Evolutionary conservation across 179 eudicot species (phyloP), one percentile per base, ranked within the genome.

Genomic region (Silene noctiflora): DNA sequence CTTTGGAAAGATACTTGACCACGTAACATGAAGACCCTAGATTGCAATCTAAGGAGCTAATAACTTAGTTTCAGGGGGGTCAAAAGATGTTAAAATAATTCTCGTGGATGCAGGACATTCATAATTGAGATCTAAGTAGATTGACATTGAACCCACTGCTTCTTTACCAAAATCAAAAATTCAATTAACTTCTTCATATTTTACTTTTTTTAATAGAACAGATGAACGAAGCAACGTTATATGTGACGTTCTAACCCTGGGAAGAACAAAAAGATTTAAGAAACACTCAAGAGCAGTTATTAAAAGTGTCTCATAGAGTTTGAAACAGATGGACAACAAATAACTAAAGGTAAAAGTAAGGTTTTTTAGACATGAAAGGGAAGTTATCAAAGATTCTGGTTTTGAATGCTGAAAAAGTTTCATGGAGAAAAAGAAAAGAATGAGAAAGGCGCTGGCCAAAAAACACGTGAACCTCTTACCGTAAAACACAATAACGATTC

Each of bases 401-500:
- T 1, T 60, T 75, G 12, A 46, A 17, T 4, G 4, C 35, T 20
- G n/a, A 67, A 68, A 21, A 12, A 10, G 6, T 13, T 44, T 60
- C 44, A 35, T 5, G n/a, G 3, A 72, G 44, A 10, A 8, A 31
- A 62, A 77, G 33, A 58, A 33, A 12, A 14, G 33, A 19, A 35
- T 19, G 44, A 19, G 62, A 65, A 24, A 19, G 44, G 67, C 10
- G 24, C 21, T 25, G 39, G 21, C 3, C 20, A 78, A 58, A 66
- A 56, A 46, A 70, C 63, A 66, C 4, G 67, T 53, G 70, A 69
- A 78, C 76, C 76, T 85, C 97, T 93, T 90, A 93, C 96, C 98
- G 84, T 81, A 82, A 86, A 83, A 89, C 83, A 77, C 77, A 88
- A 85, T 79, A 88, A 91, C 93, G 89, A 88, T 87, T 86, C 87